Conservation (phyloP, 78 protist species). For the Pigoraptor vietnamica region DNA sequence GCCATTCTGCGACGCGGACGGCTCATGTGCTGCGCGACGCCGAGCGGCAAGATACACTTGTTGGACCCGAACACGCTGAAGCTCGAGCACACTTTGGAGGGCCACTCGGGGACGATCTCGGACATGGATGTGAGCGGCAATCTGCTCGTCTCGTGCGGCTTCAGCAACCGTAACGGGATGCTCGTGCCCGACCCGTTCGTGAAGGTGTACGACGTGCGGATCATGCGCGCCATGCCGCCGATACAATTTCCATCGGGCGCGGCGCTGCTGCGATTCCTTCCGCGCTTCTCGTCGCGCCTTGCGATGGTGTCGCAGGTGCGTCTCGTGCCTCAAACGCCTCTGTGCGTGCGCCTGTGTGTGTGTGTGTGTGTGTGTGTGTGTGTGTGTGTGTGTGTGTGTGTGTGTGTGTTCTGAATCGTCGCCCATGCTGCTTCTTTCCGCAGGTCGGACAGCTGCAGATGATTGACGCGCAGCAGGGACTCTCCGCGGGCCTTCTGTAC, state of each 20-base stretch:
- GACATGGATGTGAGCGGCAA: not conserved
- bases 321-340: not conserved
- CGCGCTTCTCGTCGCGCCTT: not conserved
- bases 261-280: not conserved
- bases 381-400: not conserved
- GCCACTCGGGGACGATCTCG: not conserved
- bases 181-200: not conserved
- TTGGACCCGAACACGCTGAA: not conserved
- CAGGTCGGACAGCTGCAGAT: not conserved
- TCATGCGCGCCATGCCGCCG: not conserved
- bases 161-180: not conserved
- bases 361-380: not conserved
- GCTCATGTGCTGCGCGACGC: not conserved
- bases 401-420: not conserved
- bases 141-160: not conserved
- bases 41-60: not conserved
- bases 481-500: not conserved
- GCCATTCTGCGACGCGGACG: not conserved
- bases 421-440: too few relatives aligned
- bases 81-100: not conserved
- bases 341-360: not conserved
- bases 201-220: not conserved
- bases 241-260: not conserved
- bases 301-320: not conserved
- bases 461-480: not conserved